phyloP scores from a whole-genome alignment of 75 land plant genomes.

The Cryptomeria japonica region DNA sequence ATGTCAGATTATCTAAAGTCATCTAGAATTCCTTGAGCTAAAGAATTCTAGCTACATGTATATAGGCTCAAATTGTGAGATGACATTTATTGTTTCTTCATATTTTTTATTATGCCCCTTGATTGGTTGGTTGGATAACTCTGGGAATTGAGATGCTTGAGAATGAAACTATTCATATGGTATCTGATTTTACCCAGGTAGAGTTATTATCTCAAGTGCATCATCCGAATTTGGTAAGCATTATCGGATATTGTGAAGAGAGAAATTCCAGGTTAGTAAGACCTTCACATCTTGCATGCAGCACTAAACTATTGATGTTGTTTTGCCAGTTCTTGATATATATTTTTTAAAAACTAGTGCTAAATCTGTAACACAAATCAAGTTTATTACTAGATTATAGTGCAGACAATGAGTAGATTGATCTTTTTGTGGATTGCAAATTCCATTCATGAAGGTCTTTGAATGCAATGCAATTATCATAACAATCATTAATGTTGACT shows the following conservation, averaged over 20 bases:
- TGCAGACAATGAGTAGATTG: background rate
- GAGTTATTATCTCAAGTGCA: constrained; percentile 25
- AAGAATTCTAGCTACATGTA: background rate
- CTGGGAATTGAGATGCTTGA: no score
- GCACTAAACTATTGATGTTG: background rate
- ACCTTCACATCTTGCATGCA: background rate
- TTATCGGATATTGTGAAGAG: constrained; percentile 32
- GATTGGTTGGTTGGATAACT: no score
- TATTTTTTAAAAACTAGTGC: background rate
- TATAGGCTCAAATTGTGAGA: no score
- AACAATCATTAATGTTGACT: no score
- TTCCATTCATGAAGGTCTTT: background rate
- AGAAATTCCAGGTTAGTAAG: constrained; percentile 17
- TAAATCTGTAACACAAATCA: background rate
- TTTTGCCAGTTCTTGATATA: background rate
- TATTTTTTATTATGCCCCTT: no score
- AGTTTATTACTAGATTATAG: background rate
- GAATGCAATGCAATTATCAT: background rate
- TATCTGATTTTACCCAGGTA: constrained; percentile 10
- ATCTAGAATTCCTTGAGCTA: background rate
- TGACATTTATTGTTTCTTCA: no score
- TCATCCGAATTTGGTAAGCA: constrained; percentile 23
- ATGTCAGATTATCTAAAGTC: background rate
- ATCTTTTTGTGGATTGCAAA: background rate
- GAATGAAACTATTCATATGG: background rate